Evolutionary conservation across 208 protist genomes (phyloP), one percentile per base, ranked within the genome.

Genomic region (Acanthamoeba healyi): DNA sequence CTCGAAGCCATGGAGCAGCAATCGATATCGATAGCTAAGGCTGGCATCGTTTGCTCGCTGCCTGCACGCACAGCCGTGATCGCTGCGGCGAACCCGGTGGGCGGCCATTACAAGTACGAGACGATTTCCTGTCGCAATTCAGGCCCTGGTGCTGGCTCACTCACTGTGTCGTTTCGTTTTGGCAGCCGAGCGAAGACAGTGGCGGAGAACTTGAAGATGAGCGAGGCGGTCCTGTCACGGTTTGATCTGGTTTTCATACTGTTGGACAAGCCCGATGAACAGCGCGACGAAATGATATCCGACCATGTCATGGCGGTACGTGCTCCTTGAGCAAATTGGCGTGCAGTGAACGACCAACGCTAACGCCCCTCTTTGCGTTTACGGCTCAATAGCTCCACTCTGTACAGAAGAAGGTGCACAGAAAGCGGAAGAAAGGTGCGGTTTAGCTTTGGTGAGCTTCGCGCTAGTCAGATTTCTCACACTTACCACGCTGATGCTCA

Each of bases 1-100:
- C 97, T 99, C 14, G 99, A 99, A 96, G 99, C 99, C 26, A 99
- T 99, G 99, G 99, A 99, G 96, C 99, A 99, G 96, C 99, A 99
- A 96, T 98, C 97, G 40, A 99, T 99, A 51, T 99, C 98, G 84
- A 98, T 99, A 49, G 99, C 99, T 19, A 99, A 99, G 97, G 99
- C 99, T 6, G 99, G 98, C 46, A 98, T 98, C 58, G 98, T 99
- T 34, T 99, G 99, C 96, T 99, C 97, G 29, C 98, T 99, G 82
- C 98, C 98, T 1, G 98, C 99, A 65, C 97, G 98, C 74, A 99
- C 99, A 10, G 97, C 98, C 38, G 98, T 99, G 24, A 97, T 99
- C 46, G 99, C 99, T 0, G 99, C 99, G 4, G 99, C 99, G 19
- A 99, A 99, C 96, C 99, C 99, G 38, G 96, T 98, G 24, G 99